Percentiles rank a stretch among this genome's conserved stretches.
Evolutionary conservation across 345 rosid species (phyloP).

Genomic region (Salix koriyanagi): DNA sequence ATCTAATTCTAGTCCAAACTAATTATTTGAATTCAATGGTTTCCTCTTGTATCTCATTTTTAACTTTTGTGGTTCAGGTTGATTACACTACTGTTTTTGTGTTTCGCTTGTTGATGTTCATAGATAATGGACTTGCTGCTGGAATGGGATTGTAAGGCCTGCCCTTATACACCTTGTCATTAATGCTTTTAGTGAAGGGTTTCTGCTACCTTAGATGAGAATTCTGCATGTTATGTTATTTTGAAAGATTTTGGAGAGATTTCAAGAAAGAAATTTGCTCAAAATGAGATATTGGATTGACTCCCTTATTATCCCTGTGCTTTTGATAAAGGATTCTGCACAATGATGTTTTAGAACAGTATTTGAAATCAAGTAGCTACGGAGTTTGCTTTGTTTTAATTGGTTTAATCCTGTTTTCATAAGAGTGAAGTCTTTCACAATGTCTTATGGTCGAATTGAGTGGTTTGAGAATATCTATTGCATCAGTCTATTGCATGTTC

Average conservation of each 20-base stretch:
- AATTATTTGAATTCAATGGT: background rate
- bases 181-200: background rate
- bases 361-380: background rate
- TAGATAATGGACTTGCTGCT: constrained; percentile 89
- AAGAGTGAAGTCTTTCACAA: background rate
- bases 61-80: constrained; percentile 54
- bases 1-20: background rate
- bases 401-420: background rate
- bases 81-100: constrained; percentile 84
- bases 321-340: background rate
- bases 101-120: constrained; percentile 90
- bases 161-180: background rate
- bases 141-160: constrained; percentile 95
- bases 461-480: background rate
- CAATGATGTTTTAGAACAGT: background rate
- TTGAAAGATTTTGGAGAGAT: background rate
- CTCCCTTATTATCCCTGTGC: background rate
- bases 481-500: background rate
- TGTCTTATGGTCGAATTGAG: background rate
- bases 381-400: background rate
- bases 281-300: background rate
- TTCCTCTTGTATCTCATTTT: background rate
- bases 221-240: background rate
- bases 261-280: background rate
- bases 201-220: background rate